Evolutionary conservation across 192 early-diverging fungal species (phyloP).

Genomic region (Oehlia diaphana): DNA sequence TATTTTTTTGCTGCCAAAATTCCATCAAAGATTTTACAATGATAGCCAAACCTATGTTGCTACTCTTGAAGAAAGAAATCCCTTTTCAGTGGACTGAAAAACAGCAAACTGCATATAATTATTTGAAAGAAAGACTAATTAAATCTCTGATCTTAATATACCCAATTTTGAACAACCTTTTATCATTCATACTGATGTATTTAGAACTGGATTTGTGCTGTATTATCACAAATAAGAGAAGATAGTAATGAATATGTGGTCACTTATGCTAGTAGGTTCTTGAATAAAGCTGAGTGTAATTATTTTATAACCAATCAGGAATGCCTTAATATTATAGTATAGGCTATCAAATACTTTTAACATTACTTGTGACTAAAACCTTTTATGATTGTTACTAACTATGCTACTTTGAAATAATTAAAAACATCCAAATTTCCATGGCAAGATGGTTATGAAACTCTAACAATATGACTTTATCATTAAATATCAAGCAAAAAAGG

Average conservation of each 20-base stretch:
- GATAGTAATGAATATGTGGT: neutral
- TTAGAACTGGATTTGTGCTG: conserved; percentile 7
- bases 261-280: conserved; percentile 4
- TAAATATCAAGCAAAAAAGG: too few species aligned
- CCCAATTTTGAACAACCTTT: neutral
- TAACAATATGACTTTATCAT: too few species aligned
- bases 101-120: neutral
- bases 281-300: conserved; percentile 19
- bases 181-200: neutral
- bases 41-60: too few species aligned
- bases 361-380: too few species aligned
- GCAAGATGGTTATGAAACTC: too few species aligned
- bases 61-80: conserved; percentile 9
- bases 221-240: conserved; percentile 5
- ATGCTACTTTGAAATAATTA: too few species aligned
- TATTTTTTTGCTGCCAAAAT: neutral
- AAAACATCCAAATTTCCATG: too few species aligned
- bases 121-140: neutral
- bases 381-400: too few species aligned
- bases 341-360: too few species aligned
- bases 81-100: neutral
- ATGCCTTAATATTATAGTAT: neutral
- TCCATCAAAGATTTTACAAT: neutral
- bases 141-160: neutral
- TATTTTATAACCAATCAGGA: conserved; percentile 36